Evolutionary conservation across 169 alveolate genomes (phyloP).

Genomic region (Babesia bovis): DNA sequence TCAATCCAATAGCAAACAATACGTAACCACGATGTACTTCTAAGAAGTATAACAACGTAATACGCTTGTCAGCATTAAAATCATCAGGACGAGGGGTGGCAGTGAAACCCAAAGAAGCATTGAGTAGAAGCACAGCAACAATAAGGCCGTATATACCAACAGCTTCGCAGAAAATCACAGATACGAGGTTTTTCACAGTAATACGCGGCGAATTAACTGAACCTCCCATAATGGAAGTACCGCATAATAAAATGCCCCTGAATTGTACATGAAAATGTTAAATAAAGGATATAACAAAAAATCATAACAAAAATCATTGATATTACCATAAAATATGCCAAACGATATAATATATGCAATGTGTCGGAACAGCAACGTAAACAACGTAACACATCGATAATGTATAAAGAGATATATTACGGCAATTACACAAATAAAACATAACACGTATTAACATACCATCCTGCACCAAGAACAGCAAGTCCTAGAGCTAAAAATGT

Average conservation of each 20-base stretch:
- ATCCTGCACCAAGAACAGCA: conserved; percentile 94
- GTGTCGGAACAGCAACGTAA: no score
- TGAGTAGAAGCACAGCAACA: conserved; percentile 69
- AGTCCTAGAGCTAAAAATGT: conserved; percentile 89
- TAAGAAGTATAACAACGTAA: conserved; percentile 58
- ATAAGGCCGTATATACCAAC: conserved; percentile 90
- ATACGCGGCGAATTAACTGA: conserved; percentile 99
- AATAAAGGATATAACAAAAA: not conserved
- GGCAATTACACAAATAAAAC: not conserved
- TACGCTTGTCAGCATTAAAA: conserved; percentile 48
- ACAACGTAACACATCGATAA: not conserved
- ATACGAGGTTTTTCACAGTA: conserved; percentile 96
- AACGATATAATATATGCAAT: no score
- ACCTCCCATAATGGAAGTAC: conserved; percentile 96
- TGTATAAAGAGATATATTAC: not conserved
- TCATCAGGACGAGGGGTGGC: conserved; percentile 74
- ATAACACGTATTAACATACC: conserved; percentile 72
- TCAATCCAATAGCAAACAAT: conserved; percentile 95
- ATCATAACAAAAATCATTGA: not conserved
- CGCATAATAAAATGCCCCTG: conserved; percentile 98
- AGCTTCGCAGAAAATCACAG: conserved; percentile 99
- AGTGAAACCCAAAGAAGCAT: conserved; percentile 58
- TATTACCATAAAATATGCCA: no score
- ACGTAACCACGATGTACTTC: conserved; percentile 92
- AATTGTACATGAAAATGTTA: not conserved